These are phyloP conservation scores for Hypoxylon lenormandii DNA, from an alignment of 495 filamentous ascomycete genomes.

Conservation along the genomic window DNA sequence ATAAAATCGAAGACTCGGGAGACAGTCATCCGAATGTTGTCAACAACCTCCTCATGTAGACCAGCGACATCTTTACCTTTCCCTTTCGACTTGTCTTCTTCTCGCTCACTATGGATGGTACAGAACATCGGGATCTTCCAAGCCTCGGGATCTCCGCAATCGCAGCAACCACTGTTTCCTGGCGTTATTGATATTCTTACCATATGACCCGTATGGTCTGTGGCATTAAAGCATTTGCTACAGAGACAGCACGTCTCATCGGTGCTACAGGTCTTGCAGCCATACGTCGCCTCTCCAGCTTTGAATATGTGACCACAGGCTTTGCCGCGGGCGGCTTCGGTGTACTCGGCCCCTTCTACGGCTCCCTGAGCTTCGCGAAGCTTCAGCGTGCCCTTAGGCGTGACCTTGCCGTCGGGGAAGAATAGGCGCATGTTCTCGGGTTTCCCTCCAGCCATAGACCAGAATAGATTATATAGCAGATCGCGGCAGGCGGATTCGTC, in stretches of 20 bases:
- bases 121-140: conserved; percentile 90
- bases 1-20: conserved; percentile 88
- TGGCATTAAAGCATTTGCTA: conserved; percentile 91
- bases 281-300: conserved; percentile 88
- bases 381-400: conserved; percentile 73
- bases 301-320: conserved; percentile 98
- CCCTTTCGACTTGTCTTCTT: conserved; percentile 66
- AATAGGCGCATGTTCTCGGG: conserved; percentile 77
- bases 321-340: conserved; percentile 88
- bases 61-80: conserved; percentile 70
- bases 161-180: conserved; percentile 94
- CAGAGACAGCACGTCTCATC: conserved; percentile 90
- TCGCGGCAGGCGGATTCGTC: conserved; percentile 72
- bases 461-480: conserved; percentile 83
- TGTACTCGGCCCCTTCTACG: conserved; percentile 92
- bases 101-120: conserved; percentile 84
- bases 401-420: conserved; percentile 76
- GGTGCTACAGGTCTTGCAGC: conserved; percentile 89
- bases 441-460: conserved; percentile 79
- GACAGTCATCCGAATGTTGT: conserved; percentile 84
- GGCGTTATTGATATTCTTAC: conserved; percentile 85
- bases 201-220: conserved; percentile 92
- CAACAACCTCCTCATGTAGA: conserved; percentile 77
- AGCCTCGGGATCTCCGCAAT: conserved; percentile 94
- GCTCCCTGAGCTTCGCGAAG: conserved; percentile 89